Evolutionary conservation across 164 flowering plant genomes (phyloP).

Genomic region (Vitis rupestris): DNA sequence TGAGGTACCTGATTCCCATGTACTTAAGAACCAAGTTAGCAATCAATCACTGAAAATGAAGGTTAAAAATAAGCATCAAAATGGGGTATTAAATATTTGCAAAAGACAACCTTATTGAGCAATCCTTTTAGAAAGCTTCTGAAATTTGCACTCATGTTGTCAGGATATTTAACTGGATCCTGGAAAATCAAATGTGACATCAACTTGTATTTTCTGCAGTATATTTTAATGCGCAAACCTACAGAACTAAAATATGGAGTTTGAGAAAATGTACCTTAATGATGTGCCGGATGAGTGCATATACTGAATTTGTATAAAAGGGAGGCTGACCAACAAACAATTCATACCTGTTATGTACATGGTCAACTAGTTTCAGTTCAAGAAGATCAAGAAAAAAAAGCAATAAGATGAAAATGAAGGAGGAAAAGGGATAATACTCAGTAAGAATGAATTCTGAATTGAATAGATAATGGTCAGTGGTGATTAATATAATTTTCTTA

Average conservation of each 20-base stretch:
- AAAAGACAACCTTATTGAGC: conserved; percentile 78
- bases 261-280: conserved; percentile 58
- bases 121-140: conserved; percentile 85
- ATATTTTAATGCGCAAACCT: neutral
- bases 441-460: neutral
- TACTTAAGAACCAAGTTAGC: conserved; percentile 9
- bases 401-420: neutral
- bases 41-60: neutral
- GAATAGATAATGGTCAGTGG: neutral
- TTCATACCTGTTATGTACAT: conserved; percentile 67
- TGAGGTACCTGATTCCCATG: conserved; percentile 71
- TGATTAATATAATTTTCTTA: neutral
- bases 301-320: conserved; percentile 96
- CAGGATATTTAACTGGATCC: conserved; percentile 99
- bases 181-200: conserved; percentile 23
- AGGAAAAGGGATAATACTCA: neutral
- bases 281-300: conserved; percentile 90
- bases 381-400: neutral
- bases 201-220: neutral
- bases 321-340: conserved; percentile 99
- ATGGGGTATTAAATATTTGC: neutral
- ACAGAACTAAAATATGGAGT: neutral
- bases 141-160: conserved; percentile 78
- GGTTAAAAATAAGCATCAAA: neutral
- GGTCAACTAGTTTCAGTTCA: conserved; percentile 1